phyloP scores from a whole-genome alignment of 164 flowering plant species.

The Macadamia integrifolia region DNA sequence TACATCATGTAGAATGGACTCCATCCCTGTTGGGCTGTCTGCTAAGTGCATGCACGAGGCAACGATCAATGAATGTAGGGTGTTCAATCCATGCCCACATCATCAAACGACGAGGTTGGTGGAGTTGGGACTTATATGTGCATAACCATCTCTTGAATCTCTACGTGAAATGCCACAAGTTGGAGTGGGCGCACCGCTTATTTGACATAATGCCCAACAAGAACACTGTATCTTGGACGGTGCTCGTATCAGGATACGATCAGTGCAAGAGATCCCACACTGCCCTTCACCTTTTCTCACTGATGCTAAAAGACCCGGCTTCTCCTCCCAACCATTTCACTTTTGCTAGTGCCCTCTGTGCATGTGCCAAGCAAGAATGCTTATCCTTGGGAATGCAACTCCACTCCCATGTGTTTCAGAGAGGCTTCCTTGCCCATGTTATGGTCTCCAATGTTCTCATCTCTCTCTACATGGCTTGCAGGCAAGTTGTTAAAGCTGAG shows the following conservation, averaged over 20 bases:
- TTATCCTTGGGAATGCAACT: conserved; percentile 18
- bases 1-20: conserved; percentile 4
- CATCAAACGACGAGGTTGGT: not conserved
- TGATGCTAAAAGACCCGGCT: conserved; percentile 7
- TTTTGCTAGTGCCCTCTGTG: conserved; percentile 6
- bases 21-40: conserved; percentile 8
- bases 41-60: conserved; percentile 10
- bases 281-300: conserved; percentile 8
- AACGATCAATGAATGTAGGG: conserved; percentile 7
- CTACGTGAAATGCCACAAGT: conserved; percentile 5
- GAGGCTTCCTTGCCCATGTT: conserved; percentile 13
- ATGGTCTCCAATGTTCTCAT: conserved; percentile 19
- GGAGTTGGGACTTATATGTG: not conserved
- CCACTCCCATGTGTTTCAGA: conserved; percentile 16
- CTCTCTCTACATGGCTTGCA: conserved; percentile 18
- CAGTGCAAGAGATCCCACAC: conserved; percentile 1
- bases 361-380: conserved; percentile 11
- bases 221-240: conserved; percentile 8
- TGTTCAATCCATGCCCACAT: conserved; percentile 11
- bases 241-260: conserved; percentile 8
- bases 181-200: conserved; percentile 4
- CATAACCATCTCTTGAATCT: conserved; percentile 5
- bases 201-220: conserved; percentile 5
- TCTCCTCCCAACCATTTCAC: conserved; percentile 7
- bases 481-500: conserved; percentile 12